These are phyloP conservation scores for Ruellia speciosa DNA, from an alignment of 305 asterid genomes.

Conservation along the genomic window DNA sequence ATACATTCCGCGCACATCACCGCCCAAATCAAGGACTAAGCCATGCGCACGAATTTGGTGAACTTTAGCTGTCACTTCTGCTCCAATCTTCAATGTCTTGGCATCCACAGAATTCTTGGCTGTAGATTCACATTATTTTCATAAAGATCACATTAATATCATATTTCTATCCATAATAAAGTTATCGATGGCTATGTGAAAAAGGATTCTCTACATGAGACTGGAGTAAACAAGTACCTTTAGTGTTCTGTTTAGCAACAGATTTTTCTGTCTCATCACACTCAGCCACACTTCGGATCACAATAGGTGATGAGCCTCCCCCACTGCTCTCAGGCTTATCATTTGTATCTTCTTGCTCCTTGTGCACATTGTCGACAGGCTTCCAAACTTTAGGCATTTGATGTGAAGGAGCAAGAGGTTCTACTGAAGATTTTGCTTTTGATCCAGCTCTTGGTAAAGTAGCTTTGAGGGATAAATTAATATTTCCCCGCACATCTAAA, in stretches of 20 bases:
- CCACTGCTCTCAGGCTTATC: constrained; percentile 24
- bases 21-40: constrained; percentile 84
- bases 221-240: constrained; percentile 28
- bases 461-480: constrained; percentile 82
- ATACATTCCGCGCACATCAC: constrained; percentile 72
- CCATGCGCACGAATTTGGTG: constrained; percentile 78
- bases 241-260: constrained; percentile 26
- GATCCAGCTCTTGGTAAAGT: constrained; percentile 37
- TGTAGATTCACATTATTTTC: constrained; percentile 23
- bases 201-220: constrained; percentile 12
- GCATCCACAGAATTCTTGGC: constrained; percentile 37
- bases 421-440: constrained; percentile 26
- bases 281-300: constrained; percentile 78
- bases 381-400: constrained; percentile 34
- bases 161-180: constrained; percentile 4
- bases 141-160: constrained; percentile 8
- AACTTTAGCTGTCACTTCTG: constrained; percentile 63
- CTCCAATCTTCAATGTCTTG: constrained; percentile 65
- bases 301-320: constrained; percentile 35
- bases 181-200: constrained; percentile 4
- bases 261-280: constrained; percentile 63
- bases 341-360: constrained; percentile 36
- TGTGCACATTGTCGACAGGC: constrained; percentile 26
- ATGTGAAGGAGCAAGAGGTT: constrained; percentile 23
- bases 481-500: constrained; percentile 78